phyloP scores from a whole-genome alignment of 2,329 filamentous ascomycete species.

The Truncatella angustata region DNA sequence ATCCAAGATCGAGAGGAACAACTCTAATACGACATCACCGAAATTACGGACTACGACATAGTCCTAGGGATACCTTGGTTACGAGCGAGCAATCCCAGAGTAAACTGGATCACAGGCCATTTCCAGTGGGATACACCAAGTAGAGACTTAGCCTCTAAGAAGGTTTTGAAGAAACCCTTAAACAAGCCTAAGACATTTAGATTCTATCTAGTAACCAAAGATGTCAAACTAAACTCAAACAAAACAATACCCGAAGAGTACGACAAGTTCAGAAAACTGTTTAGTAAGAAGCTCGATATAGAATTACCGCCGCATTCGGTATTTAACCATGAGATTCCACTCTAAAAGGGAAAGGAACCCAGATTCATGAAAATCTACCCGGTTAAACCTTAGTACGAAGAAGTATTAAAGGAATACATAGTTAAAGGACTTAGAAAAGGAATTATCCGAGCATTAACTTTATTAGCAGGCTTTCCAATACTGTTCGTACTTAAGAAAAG shows the following conservation, averaged over 20 bases:
- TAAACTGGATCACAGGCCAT: not conserved
- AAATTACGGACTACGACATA: not conserved
- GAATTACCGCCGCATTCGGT: not conserved
- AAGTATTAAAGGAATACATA: conserved; percentile 4
- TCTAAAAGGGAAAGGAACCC: conserved; percentile 6
- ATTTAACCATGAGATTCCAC: conserved; percentile 5
- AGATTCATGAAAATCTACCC: conserved; percentile 6
- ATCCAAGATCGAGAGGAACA: not conserved
- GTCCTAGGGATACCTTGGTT: not conserved
- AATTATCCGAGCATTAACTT: not conserved
- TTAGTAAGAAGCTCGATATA: not conserved
- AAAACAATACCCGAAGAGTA: not conserved
- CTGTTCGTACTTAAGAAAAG: conserved; percentile 19
- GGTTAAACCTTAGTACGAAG: not conserved
- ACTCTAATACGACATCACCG: not conserved
- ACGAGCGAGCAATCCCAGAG: not conserved
- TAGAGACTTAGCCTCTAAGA: not conserved
- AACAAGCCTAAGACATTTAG: not conserved
- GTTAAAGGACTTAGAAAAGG: not conserved
- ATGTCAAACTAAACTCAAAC: not conserved
- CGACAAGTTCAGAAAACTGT: not conserved
- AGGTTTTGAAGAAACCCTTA: not conserved
- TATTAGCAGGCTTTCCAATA: conserved; percentile 1
- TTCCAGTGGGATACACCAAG: not conserved
- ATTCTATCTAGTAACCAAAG: not conserved